phyloP scores from a whole-genome alignment of 73 alveolate species.

The Stentor roeselii region DNA sequence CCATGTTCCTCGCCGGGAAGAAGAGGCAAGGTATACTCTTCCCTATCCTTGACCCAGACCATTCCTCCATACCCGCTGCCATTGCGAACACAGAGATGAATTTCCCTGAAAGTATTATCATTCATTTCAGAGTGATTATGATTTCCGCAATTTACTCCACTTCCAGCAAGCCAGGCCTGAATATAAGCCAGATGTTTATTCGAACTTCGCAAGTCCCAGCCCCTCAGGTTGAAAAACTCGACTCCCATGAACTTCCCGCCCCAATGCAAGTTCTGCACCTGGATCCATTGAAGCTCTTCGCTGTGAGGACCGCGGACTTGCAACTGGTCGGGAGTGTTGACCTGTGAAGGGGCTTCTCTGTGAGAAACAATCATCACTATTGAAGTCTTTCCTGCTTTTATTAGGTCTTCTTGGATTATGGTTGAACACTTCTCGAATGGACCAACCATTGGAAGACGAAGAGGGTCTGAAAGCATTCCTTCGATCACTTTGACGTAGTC shows the following conservation, averaged over 20 bases:
- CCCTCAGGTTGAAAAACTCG: conserved; percentile 12
- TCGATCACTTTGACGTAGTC: conserved; percentile 15
- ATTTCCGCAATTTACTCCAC: conserved; percentile 28
- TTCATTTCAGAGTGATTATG: conserved; percentile 13
- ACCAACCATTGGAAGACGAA: not conserved
- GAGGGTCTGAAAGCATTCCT: not conserved
- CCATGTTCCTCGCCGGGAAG: conserved; percentile 30
- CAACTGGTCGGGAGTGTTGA: conserved; percentile 11
- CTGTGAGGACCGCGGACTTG: conserved; percentile 18
- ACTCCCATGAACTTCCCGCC: not conserved
- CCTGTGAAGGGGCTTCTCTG: not conserved
- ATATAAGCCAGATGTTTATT: not conserved
- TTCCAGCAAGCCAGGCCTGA: conserved; percentile 28
- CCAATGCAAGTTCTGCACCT: conserved; percentile 12
- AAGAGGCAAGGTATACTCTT: not conserved
- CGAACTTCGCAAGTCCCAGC: conserved; percentile 20
- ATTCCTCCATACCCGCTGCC: conserved; percentile 28
- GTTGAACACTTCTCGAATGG: not conserved
- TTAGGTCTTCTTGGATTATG: not conserved
- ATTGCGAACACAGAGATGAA: not conserved
- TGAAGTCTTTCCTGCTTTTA: not conserved
- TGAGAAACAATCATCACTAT: conserved; percentile 9
- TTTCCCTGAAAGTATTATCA: conserved; percentile 19
- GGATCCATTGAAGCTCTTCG: not conserved
- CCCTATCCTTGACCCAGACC: conserved; percentile 6